Evolutionary conservation across 805 yeast genomes (phyloP).

Genomic region (Komagataella pseudopastoris): DNA sequence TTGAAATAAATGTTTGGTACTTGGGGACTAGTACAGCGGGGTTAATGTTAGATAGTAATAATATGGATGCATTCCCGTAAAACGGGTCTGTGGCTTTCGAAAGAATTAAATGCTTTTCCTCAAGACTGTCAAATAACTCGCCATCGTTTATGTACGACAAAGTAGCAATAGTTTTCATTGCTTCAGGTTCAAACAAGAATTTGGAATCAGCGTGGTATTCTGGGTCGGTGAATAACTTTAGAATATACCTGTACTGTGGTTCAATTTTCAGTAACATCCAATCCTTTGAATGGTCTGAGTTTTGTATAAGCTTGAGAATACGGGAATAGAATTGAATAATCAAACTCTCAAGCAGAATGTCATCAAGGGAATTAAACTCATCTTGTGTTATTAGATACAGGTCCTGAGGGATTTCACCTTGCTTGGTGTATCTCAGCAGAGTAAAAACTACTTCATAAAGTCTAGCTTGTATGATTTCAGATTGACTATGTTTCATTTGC

Average conservation of each 20-base stretch:
- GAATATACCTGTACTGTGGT: slow-evolving; percentile 11
- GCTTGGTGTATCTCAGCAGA: slow-evolving; percentile 11
- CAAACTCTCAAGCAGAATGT: slow-evolving; percentile 15
- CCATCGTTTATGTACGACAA: slow-evolving; percentile 6
- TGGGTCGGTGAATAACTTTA: slow-evolving; percentile 11
- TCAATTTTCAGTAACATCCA: slow-evolving; percentile 6
- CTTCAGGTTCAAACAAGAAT: slow-evolving; percentile 7
- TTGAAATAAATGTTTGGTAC: slow-evolving; percentile 4
- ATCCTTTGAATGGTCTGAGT: slow-evolving; percentile 1
- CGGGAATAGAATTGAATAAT: slow-evolving; percentile 16
- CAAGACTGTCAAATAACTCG: slow-evolving; percentile 9
- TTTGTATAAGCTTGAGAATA: slow-evolving; percentile 8
- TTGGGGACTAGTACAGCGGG: slow-evolving; percentile 10
- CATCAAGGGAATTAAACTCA: slow-evolving; percentile 13
- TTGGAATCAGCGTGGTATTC: slow-evolving; percentile 13
- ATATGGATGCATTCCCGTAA: slow-evolving; percentile 5
- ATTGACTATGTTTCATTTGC: slow-evolving; percentile 7
- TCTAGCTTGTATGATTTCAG: slow-evolving; percentile 10
- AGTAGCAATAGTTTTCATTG: slow-evolving; percentile 9
- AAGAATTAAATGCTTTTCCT: slow-evolving; percentile 10
- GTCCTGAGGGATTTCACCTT: slow-evolving; percentile 9
- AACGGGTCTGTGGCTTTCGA: slow-evolving; percentile 1
- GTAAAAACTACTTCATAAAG: slow-evolving; percentile 17
- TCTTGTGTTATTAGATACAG: slow-evolving; percentile 11
- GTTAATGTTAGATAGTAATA: slow-evolving; percentile 14